Evolutionary conservation across 176 grass and related monocot species (phyloP), one percentile per base, ranked within the genome.

Genomic region (Cocos nucifera): DNA sequence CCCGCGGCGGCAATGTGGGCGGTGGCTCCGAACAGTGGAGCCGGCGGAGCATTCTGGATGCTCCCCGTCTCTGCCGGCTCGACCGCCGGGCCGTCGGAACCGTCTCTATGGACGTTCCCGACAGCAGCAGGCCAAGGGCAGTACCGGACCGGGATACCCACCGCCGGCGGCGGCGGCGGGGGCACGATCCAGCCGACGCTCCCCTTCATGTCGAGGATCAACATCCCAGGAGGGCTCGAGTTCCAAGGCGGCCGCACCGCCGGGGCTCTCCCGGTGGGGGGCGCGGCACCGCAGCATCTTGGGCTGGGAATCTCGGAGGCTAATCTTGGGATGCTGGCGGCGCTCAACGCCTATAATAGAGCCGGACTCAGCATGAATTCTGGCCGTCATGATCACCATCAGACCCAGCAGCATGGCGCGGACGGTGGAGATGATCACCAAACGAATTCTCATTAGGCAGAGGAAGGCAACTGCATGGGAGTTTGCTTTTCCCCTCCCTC

Each of bases 1-100:
- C 59, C 70, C 9, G 74, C 51, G 15, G 35, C 73, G 10, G 69
- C 88, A 92, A 98, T 98, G 88, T 98, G 93, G 93, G 73, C 93
- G 5, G 58, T 86, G 57, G 77, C 77, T 49, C 85, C 82, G 19
- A 89, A 74, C 78, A 84, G 58, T 71, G 39, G 52, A 19, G 29
- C 88, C 0, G 79, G 81, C 0, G 93, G 93, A 15, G 73, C 84
- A 10, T 97, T 97, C 66, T 97, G 93, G 93, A 97, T 97, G 59
- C 76, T 97, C 18, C 93, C 93, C 4, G 84, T 97, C 28, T 80
- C 92, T 4, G 48, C 92, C 4, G 80, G 79, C 50, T 49, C 80
- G 0, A 50, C 73, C 0, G 70, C 84, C 0, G 73, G 87, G 28
- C 81, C 84, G 2, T 50, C 73, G 3, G 93, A 97, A 59, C 79